Percentiles rank a stretch among this genome's conserved stretches.
Evolutionary conservation across 805 yeast genomes (phyloP).

Genomic region (Zygoascus flipseniorum): DNA sequence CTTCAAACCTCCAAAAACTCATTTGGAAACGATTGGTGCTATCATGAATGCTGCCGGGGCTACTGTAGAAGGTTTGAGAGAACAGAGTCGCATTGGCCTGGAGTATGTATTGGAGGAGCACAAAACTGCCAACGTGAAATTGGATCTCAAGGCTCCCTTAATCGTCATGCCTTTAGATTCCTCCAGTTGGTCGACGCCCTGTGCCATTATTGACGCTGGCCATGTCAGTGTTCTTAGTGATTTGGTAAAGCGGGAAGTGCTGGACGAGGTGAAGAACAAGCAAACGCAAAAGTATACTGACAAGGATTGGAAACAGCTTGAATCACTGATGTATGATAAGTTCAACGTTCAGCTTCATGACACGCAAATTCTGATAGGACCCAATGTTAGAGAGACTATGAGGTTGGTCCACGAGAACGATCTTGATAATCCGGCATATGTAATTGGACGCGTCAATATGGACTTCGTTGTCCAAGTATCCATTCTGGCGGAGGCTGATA

Average conservation of each 20-base stretch:
- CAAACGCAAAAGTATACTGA: slow-evolving; percentile 47
- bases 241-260: slow-evolving; percentile 58
- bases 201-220: slow-evolving; percentile 91
- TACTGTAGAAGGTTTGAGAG: slow-evolving; percentile 82
- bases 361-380: slow-evolving; percentile 83
- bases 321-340: slow-evolving; percentile 81
- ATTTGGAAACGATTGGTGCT: slow-evolving; percentile 81
- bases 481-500: slow-evolving; percentile 71
- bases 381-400: slow-evolving; percentile 69
- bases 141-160: slow-evolving; percentile 91
- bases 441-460: slow-evolving; percentile 69
- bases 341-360: slow-evolving; percentile 70
- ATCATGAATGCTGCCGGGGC: slow-evolving; percentile 92
- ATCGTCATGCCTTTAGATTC: slow-evolving; percentile 81
- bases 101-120: slow-evolving; percentile 94
- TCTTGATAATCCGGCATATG: slow-evolving; percentile 41
- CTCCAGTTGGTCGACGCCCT: slow-evolving; percentile 71
- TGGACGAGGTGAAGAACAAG: slow-evolving; percentile 55
- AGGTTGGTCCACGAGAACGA: slow-evolving; percentile 47
- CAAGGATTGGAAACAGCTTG: slow-evolving; percentile 69
- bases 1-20: slow-evolving; percentile 80
- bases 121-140: slow-evolving; percentile 73
- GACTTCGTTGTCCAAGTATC: slow-evolving; percentile 72
- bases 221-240: slow-evolving; percentile 80
- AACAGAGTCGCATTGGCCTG: slow-evolving; percentile 83